Evolutionary conservation across 805 yeast species (phyloP).

Genomic region (Pichia sporocuriosa): DNA sequence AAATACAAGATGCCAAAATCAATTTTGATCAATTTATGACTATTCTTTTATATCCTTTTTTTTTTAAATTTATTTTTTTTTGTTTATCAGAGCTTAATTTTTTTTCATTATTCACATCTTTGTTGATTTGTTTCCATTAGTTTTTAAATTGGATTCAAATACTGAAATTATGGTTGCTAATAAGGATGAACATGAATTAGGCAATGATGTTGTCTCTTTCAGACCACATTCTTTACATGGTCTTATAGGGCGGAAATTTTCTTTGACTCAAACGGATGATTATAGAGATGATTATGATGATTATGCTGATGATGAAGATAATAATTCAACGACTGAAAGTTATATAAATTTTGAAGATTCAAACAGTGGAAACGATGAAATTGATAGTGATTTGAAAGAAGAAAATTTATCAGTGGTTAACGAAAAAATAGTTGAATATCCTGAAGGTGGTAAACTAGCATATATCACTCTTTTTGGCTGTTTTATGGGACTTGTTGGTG

Average conservation of each 20-base stretch:
- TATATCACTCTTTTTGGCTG: conserved; percentile 42
- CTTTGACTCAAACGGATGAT: neutral
- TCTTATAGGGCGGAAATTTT: neutral
- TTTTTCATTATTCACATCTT: too few relatives aligned
- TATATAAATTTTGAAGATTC: neutral
- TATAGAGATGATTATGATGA: neutral
- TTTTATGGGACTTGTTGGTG: conserved; percentile 48
- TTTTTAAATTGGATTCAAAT: too few relatives aligned
- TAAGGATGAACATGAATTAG: neutral
- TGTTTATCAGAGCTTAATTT: too few relatives aligned
- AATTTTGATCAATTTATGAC: too few relatives aligned
- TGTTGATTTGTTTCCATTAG: too few relatives aligned
- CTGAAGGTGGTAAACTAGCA: conserved; percentile 56
- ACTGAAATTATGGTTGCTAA: too few relatives aligned
- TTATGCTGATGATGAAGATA: neutral
- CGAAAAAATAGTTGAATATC: conserved; percentile 27
- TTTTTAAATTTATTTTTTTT: too few relatives aligned
- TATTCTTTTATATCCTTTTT: too few relatives aligned
- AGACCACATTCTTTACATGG: conserved; percentile 7
- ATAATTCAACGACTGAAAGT: neutral
- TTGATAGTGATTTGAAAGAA: too few relatives aligned
- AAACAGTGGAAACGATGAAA: neutral
- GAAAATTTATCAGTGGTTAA: too few relatives aligned
- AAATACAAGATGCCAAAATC: too few relatives aligned
- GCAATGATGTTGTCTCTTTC: conserved; percentile 7